Conservation (phyloP, 164 flowering plant genomes). For the Stephania yunnanensis region DNA sequence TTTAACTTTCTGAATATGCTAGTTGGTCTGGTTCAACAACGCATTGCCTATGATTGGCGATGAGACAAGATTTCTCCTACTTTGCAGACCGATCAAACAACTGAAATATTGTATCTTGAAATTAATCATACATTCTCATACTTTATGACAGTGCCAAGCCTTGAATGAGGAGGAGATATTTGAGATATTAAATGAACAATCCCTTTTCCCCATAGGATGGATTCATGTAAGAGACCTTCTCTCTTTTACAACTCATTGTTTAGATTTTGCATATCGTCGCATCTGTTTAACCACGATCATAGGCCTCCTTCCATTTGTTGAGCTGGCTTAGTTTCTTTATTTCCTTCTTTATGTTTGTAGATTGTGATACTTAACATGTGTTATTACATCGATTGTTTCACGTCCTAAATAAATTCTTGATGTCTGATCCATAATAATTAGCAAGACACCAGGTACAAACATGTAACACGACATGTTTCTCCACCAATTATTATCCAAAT, state of each 20-base stretch:
- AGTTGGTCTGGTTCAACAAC: constrained; percentile 8
- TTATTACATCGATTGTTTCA: neutral
- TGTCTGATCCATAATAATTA: neutral
- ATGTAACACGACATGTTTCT: neutral
- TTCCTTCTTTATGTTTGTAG: neutral
- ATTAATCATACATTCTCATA: constrained; percentile 6
- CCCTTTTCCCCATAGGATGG: constrained; percentile 82
- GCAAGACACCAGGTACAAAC: neutral
- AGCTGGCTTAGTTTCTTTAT: neutral
- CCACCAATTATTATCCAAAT: neutral
- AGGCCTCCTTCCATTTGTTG: neutral
- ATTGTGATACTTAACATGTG: neutral
- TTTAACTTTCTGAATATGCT: neutral
- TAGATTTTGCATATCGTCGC: neutral
- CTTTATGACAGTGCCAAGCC: constrained; percentile 60
- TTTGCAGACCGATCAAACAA: neutral
- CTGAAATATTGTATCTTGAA: constrained; percentile 6
- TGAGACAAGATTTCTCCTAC: neutral
- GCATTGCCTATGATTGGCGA: neutral
- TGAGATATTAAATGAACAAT: constrained; percentile 52
- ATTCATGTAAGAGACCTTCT: constrained; percentile 53
- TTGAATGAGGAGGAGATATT: constrained; percentile 69
- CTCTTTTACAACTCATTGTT: neutral
- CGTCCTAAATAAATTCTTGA: neutral
- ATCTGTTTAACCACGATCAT: neutral